These are phyloP conservation scores for Boletus barrowsii DNA, from an alignment of 768 basidiomycete genomes.

Conservation along the genomic window DNA sequence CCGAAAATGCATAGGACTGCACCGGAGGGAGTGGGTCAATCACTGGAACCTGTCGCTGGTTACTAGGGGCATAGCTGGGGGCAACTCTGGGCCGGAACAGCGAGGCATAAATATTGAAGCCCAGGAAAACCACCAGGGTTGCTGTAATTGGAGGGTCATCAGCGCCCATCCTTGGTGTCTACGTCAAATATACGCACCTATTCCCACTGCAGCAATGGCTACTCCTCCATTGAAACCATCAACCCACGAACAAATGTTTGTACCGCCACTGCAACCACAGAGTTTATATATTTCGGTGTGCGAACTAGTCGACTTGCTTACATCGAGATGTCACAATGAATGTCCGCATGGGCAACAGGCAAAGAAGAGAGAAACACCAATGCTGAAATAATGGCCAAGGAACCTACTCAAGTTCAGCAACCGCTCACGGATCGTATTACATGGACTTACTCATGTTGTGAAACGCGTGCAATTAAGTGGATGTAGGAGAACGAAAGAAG, in stretches of 20 bases:
- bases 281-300: not conserved
- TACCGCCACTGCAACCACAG: not conserved
- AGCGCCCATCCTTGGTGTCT: not conserved
- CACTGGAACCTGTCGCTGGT: not conserved
- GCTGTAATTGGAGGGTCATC: not conserved
- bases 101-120: not conserved
- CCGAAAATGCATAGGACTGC: conserved; percentile 5
- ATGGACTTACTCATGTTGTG: conserved; percentile 13
- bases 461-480: not conserved
- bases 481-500: conserved; percentile 5
- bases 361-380: conserved; percentile 8
- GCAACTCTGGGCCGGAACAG: not conserved
- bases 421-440: not conserved
- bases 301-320: not conserved
- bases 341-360: conserved; percentile 10
- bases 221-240: not conserved
- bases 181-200: conserved; percentile 1
- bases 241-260: conserved; percentile 10
- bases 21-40: not conserved
- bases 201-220: not conserved
- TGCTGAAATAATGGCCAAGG: not conserved
- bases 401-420: conserved; percentile 2
- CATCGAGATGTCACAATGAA: conserved; percentile 7
- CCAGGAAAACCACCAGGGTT: conserved; percentile 1
- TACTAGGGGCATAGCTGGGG: not conserved